Evolutionary conservation across 2,329 filamentous ascomycete species (phyloP), one percentile per base, ranked within the genome.

Genomic region (Neopestalotiopsis sp.): DNA sequence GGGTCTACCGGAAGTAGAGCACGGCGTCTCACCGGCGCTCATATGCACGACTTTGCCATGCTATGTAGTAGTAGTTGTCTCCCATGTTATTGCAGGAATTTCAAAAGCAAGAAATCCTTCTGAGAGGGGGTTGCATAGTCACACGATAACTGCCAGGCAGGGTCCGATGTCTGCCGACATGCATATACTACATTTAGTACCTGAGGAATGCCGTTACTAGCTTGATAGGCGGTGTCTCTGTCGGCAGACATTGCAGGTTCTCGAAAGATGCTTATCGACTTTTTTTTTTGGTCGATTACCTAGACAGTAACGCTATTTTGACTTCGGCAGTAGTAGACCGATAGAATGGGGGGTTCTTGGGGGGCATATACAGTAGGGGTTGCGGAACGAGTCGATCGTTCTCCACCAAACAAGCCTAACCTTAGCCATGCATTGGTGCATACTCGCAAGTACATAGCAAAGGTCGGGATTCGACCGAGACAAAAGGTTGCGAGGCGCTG

Each of bases 201-300:
- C 45, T 20, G 45, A 52, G n/a, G 34, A 38, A 38, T 38, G 34
- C 34, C 6, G 6, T 38, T 59, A 24, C 14, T 34, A 4, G 32
- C 34, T 5, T 42, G 38, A 64, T 34, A 64, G 42, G 40, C 45
- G 45, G 45, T 52, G 45, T 52, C 45, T 52, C 45, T 24, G 45
- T 17, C 6, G 45, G 45, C 45, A 52, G 13, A 45, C 24, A 28
- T 28, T 28, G 24, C 5, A 32, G 4, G 49, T n/a, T 42, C 45
- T 57, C n/a, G 63, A 57, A 66, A 66, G 49, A 66, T 66, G 63
- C 62, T 65, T 65, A 65, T 65, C 62, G 13, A 42, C 24, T 20
- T 28, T 28, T 24, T 24, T 24, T 28, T 4, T n/a, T 56, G 49
- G 58, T 17, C 58, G 17, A 60, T 28, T 28, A 28, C 24, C 24